phyloP scores from a whole-genome alignment of 2,329 filamentous ascomycete species.

The Fusarium nanum region DNA sequence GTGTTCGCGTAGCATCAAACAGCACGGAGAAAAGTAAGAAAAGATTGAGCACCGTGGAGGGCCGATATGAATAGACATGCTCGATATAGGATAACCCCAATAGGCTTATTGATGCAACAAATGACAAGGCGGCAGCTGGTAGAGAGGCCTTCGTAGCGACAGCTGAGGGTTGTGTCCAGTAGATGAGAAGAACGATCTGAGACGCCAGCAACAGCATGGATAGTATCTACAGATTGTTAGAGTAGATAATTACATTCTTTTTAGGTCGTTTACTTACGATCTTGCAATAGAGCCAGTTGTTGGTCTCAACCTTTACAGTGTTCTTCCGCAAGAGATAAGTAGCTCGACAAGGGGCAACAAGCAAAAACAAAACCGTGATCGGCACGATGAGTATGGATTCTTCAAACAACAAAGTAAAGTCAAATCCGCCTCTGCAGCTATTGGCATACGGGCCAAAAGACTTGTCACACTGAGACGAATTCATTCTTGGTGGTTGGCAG shows the following conservation, averaged over 20 bases:
- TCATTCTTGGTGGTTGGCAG: constrained; percentile 4
- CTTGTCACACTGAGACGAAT: constrained; percentile 23
- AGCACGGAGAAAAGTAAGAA: constrained; percentile 29
- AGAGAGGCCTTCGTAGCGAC: constrained; percentile 26
- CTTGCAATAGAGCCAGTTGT: constrained; percentile 33
- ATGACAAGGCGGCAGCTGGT: constrained; percentile 13
- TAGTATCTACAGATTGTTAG: constrained; percentile 27
- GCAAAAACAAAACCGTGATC: constrained; percentile 44
- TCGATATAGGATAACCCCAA: constrained; percentile 32
- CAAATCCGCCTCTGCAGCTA: constrained; percentile 56
- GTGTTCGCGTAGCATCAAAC: constrained; percentile 23
- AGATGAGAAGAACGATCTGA: constrained; percentile 25
- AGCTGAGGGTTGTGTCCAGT: constrained; percentile 21
- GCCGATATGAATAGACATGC: constrained; percentile 36
- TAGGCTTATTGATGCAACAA: constrained; percentile 23
- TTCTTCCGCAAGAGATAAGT: constrained; percentile 37
- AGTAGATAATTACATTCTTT: rapidly evolving
- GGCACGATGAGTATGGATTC: constrained; percentile 49
- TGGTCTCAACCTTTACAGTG: constrained; percentile 34
- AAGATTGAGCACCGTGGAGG: constrained; percentile 33
- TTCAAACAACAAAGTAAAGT: constrained; percentile 61
- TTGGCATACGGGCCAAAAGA: constrained; percentile 38
- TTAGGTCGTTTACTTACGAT: constrained; percentile 22
- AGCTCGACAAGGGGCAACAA: constrained; percentile 42
- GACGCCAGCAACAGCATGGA: constrained; percentile 19